A percentile compares a stretch with the other conserved stretches of the same genome.
Conservation (phyloP, 1,139 yeast genomes). For the Blastobotrys illinoisensis region DNA sequence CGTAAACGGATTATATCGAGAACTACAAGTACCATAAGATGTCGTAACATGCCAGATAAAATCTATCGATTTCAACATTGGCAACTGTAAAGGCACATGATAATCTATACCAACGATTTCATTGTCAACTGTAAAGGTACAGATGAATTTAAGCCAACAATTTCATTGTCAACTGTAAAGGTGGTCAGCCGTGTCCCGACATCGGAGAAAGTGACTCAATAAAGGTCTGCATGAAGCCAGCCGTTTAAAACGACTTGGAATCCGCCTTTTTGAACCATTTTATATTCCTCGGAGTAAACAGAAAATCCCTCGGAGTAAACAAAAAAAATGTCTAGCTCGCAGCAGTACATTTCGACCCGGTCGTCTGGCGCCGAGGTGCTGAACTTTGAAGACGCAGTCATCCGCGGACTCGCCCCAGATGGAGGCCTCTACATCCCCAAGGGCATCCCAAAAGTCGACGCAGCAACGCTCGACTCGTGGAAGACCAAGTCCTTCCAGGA, state of each 20-base stretch:
- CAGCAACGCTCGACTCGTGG: slow-evolving; percentile 63
- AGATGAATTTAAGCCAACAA: too few species aligned
- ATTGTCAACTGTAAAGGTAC: too few species aligned
- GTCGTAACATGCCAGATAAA: too few species aligned
- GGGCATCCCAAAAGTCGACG: slow-evolving; percentile 62
- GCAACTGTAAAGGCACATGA: too few species aligned
- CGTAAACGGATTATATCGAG: too few species aligned
- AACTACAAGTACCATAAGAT: too few species aligned
- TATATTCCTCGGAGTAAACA: too few species aligned
- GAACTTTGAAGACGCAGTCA: slow-evolving; percentile 86
- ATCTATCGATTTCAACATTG: too few species aligned
- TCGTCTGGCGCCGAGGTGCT: slow-evolving; percentile 50
- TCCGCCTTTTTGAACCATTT: too few species aligned
- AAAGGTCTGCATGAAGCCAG: neutral
- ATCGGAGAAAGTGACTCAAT: neutral
- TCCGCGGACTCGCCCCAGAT: slow-evolving; percentile 91
- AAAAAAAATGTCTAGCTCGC: slow-evolving; percentile 9
- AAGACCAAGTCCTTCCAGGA: slow-evolving; percentile 70
- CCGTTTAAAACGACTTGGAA: neutral
- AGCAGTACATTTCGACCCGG: slow-evolving; percentile 79
- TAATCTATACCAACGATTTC: too few species aligned
- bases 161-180: too few species aligned
- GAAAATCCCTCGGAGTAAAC: neutral
- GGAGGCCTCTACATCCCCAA: slow-evolving; percentile 95
- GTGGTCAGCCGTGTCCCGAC: neutral